Conservation (phyloP, 257 asterid genomes). For the Apocynum venetum region DNA sequence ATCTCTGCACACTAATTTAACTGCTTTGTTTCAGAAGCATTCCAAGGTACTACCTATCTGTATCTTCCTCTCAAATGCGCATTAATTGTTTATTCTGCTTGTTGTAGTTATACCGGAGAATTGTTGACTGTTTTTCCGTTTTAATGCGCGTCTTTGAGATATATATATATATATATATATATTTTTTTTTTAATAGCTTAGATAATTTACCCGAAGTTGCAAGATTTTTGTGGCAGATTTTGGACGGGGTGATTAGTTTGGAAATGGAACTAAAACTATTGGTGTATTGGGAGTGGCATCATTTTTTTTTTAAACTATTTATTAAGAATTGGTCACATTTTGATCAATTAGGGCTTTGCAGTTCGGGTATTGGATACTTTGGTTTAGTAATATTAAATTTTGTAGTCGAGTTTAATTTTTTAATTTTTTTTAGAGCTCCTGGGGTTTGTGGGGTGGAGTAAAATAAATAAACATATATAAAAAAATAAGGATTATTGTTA, state of each 20-base stretch:
- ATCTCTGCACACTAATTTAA: conserved; percentile 18
- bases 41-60: conserved; percentile 36
- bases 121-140: background rate
- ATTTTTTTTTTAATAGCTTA: background rate
- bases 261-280: background rate
- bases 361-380: background rate
- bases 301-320: background rate
- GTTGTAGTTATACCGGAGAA: background rate
- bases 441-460: background rate
- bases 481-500: no score
- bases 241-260: background rate
- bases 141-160: background rate
- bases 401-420: background rate
- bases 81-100: background rate
- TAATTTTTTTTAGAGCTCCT: background rate
- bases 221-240: conserved; percentile 1
- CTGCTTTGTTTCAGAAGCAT: conserved; percentile 19
- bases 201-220: background rate
- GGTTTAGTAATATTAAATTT: background rate
- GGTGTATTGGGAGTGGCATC: background rate
- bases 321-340: background rate
- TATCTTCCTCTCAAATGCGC: background rate
- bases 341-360: background rate
- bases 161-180: background rate
- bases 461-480: background rate